Percentiles rank a stretch among this genome's conserved stretches.
phyloP scores from a whole-genome alignment of 2,329 filamentous ascomycete genomes.

The Seiridium cupressi region DNA sequence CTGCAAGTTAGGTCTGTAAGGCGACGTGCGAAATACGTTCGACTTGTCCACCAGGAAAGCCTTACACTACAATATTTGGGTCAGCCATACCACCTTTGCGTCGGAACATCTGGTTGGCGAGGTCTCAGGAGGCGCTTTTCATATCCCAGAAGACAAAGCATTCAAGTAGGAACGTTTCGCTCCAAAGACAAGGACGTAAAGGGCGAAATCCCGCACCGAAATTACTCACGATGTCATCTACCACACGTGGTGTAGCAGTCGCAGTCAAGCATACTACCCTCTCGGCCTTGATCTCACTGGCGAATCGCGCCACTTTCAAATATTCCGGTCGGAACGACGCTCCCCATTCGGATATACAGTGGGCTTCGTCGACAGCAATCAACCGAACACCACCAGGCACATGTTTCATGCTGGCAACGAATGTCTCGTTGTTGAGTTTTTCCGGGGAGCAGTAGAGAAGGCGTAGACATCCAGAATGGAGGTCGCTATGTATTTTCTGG shows the following conservation, averaged over 20 bases:
- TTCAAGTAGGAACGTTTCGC: no score
- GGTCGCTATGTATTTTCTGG: constrained; percentile 30
- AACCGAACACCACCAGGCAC: constrained; percentile 55
- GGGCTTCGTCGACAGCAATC: constrained; percentile 57
- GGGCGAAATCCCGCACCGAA: no score
- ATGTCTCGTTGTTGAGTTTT: constrained; percentile 59
- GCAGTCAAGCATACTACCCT: constrained; percentile 59
- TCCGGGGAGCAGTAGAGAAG: constrained; percentile 60
- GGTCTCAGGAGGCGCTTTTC: no score
- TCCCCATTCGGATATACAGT: constrained; percentile 53
- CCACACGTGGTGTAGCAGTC: constrained; percentile 56
- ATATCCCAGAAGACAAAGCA: no score
- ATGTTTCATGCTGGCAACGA: constrained; percentile 53
- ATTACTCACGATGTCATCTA: constrained; percentile 40
- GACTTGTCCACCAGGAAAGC: constrained; percentile 47
- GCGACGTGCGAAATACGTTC: constrained; percentile 57
- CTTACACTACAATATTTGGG: constrained; percentile 26
- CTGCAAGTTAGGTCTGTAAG: constrained; percentile 57
- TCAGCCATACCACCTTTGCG: no score
- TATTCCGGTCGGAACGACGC: constrained; percentile 27
- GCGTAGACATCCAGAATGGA: constrained; percentile 46
- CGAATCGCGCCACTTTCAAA: constrained; percentile 49
- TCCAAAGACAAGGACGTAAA: no score
- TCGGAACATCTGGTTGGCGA: no score
- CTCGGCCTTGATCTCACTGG: constrained; percentile 53